Evolutionary conservation across 768 basidiomycete species (phyloP).

Genomic region (Xerocomellus dryophilus): DNA sequence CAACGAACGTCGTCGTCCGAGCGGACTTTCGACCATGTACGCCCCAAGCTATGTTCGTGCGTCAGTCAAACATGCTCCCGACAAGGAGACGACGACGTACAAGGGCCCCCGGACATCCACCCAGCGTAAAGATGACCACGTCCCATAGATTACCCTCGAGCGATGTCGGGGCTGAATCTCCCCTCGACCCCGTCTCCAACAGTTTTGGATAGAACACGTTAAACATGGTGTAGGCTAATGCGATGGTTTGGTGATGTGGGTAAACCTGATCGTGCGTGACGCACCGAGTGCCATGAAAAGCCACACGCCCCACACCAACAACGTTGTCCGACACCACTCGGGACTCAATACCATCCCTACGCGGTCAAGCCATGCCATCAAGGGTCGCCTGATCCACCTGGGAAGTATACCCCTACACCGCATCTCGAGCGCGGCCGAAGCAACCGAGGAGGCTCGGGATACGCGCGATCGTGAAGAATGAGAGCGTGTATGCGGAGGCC

Average conservation of each 20-base stretch:
- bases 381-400: slow-evolving; percentile 51
- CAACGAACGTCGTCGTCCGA: slow-evolving; percentile 72
- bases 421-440: slow-evolving; percentile 38
- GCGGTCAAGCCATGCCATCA: slow-evolving; percentile 68
- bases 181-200: slow-evolving; percentile 52
- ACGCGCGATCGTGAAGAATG: slow-evolving; percentile 8
- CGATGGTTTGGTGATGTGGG: background rate
- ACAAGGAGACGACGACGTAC: slow-evolving; percentile 42
- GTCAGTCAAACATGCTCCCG: background rate
- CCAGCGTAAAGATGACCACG: slow-evolving; percentile 81
- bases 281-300: slow-evolving; percentile 70
- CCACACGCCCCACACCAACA: slow-evolving; percentile 81
- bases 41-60: slow-evolving; percentile 65
- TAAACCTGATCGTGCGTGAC: slow-evolving; percentile 18
- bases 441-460: slow-evolving; percentile 39
- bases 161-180: slow-evolving; percentile 37
- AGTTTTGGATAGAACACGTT: slow-evolving; percentile 89
- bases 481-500: background rate
- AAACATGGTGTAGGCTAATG: slow-evolving; percentile 84
- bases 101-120: slow-evolving; percentile 80
- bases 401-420: slow-evolving; percentile 46
- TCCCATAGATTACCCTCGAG: slow-evolving; percentile 73
- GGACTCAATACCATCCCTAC: slow-evolving; percentile 68
- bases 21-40: slow-evolving; percentile 64
- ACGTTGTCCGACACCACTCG: slow-evolving; percentile 72